Conservation (phyloP, 1,284 basidiomycete species). For the Exsudoporus floridanus region DNA sequence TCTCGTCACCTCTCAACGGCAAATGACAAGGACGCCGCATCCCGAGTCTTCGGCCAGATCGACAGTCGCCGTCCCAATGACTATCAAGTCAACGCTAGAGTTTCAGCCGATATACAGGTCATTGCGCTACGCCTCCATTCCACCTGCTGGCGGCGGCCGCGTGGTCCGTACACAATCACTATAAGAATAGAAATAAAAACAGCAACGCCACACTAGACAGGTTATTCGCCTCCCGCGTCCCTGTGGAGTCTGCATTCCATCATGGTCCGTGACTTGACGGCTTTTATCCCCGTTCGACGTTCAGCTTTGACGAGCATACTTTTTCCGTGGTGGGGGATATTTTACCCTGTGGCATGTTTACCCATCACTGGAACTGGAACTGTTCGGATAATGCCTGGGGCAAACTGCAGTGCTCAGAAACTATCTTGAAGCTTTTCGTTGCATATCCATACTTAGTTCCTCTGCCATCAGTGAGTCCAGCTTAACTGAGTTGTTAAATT, state of each 20-base stretch:
- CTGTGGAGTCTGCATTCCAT: neutral
- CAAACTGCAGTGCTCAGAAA: neutral
- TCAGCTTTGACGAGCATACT: neutral
- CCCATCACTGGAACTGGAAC: conserved; percentile 1
- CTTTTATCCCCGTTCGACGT: neutral
- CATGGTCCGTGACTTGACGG: no score
- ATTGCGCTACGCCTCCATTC: neutral
- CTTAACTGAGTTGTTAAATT: neutral
- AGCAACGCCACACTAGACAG: conserved; percentile 7
- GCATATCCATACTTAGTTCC: neutral
- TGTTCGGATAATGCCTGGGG: neutral
- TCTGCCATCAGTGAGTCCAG: neutral
- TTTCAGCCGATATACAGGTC: neutral
- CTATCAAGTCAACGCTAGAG: neutral
- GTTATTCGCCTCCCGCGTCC: neutral
- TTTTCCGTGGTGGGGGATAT: neutral
- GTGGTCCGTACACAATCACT: neutral
- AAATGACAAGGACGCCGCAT: neutral
- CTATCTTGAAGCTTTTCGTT: neutral
- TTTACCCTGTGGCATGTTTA: neutral
- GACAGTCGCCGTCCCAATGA: neutral
- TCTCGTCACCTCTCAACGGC: neutral
- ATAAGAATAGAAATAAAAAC: neutral
- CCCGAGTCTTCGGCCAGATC: neutral
- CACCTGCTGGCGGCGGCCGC: neutral